Evolutionary conservation across 305 asterid species (phyloP), one percentile per base, ranked within the genome.

Genomic region (Fraxinus sp.): DNA sequence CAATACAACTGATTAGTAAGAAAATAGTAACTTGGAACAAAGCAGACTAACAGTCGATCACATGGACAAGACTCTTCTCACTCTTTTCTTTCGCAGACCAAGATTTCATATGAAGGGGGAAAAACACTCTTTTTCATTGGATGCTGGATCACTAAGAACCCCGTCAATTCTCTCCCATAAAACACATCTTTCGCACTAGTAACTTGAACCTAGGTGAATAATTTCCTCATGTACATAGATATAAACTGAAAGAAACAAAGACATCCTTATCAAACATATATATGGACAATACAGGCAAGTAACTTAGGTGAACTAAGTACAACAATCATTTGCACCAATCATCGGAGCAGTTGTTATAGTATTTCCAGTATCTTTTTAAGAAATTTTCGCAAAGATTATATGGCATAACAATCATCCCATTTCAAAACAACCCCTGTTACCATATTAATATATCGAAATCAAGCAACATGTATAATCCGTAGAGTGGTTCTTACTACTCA

Each of bases 401-500:
- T 7, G 30, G 9, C 14, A 22, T 7, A 20, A 13, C 8, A 68
- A 24, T 68, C 75, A 28, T 1, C 33, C 8, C 37, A 11, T 68
- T 68, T 5, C 20, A 68, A 68, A 11, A 28, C 16, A 26, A 68
- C 13, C 26, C 62, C 49, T 35, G 14, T 10, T 35, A 1, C 33
- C 59, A 74, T 70, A 78, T 41, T 82, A 72, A 55, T 30, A 24
- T 5, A 76, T 73, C 20, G 7, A 64, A 64, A 22, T 68, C 74
- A 68, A 68, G 37, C 5, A 28, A 26, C 37, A 68, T 7, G 13
- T 64, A 64, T 68, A 26, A 26, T 66, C 36, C 30, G 18, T 76
- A 84, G 62, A 18, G 73, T 68, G 64, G 75, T 22, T 9, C 37
- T 26, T 20, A 74, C 26, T 36, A 79, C 95, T 86, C 79, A 96